phyloP scores from a whole-genome alignment of 306 rosid genomes.

The Datisca glomerata region DNA sequence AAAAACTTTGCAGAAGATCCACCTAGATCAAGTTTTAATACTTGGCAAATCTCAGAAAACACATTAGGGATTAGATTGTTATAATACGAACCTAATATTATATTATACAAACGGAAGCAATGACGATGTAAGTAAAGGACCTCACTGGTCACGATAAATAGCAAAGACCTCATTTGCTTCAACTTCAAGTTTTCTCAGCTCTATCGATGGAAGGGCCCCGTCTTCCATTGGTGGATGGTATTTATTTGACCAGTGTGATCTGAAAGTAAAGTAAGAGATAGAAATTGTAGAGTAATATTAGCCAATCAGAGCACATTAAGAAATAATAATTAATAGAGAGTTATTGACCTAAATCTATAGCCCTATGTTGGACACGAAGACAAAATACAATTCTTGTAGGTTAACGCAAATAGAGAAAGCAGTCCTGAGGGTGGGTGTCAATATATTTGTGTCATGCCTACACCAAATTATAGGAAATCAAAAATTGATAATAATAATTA shows the following conservation, averaged over 20 bases:
- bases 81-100: too few relatives aligned
- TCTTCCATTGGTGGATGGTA: conserved; percentile 82
- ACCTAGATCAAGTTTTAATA: too few relatives aligned
- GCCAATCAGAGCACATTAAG: background rate
- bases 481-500: too few relatives aligned
- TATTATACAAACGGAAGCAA: conserved; percentile 9
- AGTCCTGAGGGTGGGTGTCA: too few relatives aligned
- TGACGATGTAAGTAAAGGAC: conserved; percentile 84
- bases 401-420: too few relatives aligned
- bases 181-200: conserved; percentile 80
- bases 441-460: too few relatives aligned
- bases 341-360: too few relatives aligned
- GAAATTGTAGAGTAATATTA: too few relatives aligned
- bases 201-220: conserved; percentile 65
- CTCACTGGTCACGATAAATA: conserved; percentile 99
- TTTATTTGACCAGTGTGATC: conserved; percentile 96
- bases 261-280: conserved; percentile 17
- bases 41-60: background rate
- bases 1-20: too few relatives aligned
- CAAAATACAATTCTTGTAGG: too few relatives aligned
- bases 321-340: background rate
- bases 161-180: conserved; percentile 93
- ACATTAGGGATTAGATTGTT: background rate
- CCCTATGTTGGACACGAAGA: too few relatives aligned
- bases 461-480: too few relatives aligned